Evolutionary conservation across 2,329 filamentous ascomycete species (phyloP), one percentile per base, ranked within the genome.

Genomic region (Fusarium virguliforme): DNA sequence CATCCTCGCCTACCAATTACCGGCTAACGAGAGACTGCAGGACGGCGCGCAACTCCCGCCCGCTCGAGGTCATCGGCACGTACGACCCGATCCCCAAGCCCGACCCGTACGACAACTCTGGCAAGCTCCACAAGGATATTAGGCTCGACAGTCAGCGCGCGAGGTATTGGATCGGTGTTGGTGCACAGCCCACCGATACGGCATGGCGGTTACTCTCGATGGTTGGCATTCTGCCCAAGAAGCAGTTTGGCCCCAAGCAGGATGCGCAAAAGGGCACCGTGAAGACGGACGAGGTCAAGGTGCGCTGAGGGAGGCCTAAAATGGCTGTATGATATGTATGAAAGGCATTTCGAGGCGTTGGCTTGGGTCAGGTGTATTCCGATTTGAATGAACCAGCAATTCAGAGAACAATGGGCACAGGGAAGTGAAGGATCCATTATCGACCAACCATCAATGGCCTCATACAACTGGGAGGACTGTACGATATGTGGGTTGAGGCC

Each of bases 141-240:
- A 91, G 94, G 77, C 87, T 99, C 13, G 96, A 99, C 81, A 85
- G 88, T 8, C 85, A 89, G 72, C 87, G 96, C 66, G 93, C 95
- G 63, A 91, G 92, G 81, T 99, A 99, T 85, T 99, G 96, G 96
- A 87, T 99, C 37, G 96, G 96, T 79, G 95, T 98, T 4, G 96
- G 96, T 1, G 96, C 96, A 62, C 96, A 99, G 83, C 96, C 96
- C 9, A 95, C 92, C 69, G 94, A 98, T 74, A 91, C 93, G 4
- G 93, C 92, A 37, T 97, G 95, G 95, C 88, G 94, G 79, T 81
- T 98, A 76, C 84, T 99, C 75, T 89, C 88, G 62, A 92, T 97
- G 93, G 94, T 95, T 63, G 74, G 83, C 28, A 79, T 83, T 40
- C 58, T 83, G 64, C 81, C 81, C 13, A 79, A 80, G 76, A 82